Evolutionary conservation across 768 basidiomycete species (phyloP).

Genomic region (Boletus insuetus): DNA sequence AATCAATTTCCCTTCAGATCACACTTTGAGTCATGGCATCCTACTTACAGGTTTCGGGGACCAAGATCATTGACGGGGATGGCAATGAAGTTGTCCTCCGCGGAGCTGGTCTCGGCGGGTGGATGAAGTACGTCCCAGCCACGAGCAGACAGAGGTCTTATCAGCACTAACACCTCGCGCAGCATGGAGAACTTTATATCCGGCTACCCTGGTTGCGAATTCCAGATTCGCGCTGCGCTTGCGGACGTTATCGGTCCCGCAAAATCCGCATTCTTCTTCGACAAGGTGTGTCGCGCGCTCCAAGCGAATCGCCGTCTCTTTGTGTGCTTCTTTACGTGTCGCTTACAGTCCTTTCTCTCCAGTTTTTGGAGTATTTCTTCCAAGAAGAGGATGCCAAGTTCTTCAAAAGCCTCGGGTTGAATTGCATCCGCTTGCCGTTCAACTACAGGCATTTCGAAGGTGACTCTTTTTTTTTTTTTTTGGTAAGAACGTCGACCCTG

Average conservation of each 20-base stretch:
- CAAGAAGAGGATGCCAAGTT: constrained; percentile 69
- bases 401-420: constrained; percentile 76
- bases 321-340: background rate
- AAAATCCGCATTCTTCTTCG: constrained; percentile 78
- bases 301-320: background rate
- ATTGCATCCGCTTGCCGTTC: constrained; percentile 74
- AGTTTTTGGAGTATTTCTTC: constrained; percentile 88
- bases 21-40: constrained; percentile 29
- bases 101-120: constrained; percentile 79
- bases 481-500: background rate
- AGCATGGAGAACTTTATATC: constrained; percentile 81
- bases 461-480: background rate
- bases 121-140: constrained; percentile 70
- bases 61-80: constrained; percentile 55
- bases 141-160: background rate
- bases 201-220: constrained; percentile 80
- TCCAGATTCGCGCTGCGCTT: constrained; percentile 72
- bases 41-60: constrained; percentile 55
- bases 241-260: constrained; percentile 59
- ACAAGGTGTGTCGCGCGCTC: constrained; percentile 54
- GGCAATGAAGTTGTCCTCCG: constrained; percentile 59
- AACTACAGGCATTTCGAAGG: constrained; percentile 73
- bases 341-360: background rate
- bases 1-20: background rate
- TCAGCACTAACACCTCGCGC: constrained; percentile 1